Base-by-base conservation (phyloP, 2,329 filamentous ascomycete genomes). In the Pseudocercospora fuligena region DNA sequence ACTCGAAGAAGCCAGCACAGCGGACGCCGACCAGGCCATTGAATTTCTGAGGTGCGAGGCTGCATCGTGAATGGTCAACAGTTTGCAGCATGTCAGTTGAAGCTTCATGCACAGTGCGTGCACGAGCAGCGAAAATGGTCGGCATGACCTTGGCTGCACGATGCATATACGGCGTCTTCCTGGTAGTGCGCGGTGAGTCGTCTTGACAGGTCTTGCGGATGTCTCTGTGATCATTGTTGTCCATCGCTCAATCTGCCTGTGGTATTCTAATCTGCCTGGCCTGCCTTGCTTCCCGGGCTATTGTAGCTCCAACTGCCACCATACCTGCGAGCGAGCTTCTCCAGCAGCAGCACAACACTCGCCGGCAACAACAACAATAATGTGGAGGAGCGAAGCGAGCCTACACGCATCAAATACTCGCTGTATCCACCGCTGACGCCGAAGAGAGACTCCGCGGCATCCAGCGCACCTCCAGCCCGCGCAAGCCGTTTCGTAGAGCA, bases 401-500 rank as follows among this genome's bases (percentile, higher is more conserved):
- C 63, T 14, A 59, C 47, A n/a, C 21, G 36, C 43, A 53, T 56
- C 14, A 51, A 60, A 33, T 65, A 61, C 49, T 65, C 63, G 43
- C 46, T 65, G 25, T 65, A 61, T 61, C 63, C 63, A 29, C 63
- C 46, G 46, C n/a, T 36, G 23, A 40, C 21, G 29, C 40, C 14
- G 56, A 33, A 23, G n/a, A 40, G 51, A 63, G 25, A 31, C 49
- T 23, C 56, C 56, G n/a, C 47, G 14, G 23, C 47, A 51, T 27
- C 63, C 47, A 31, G 63, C 63, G 33, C 40, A 21, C 23, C 36
- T 29, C 61, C 62, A 47, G 59, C 43, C 33, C 53, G 49, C 31
- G 54, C n/a, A 43, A 46, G 25, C 63, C 61, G 58, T 31, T 53
- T 57, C 49, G 27, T 47, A 36, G 60, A 66, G 57, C 61, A 64